Percentiles rank a stretch among this genome's conserved stretches.
Evolutionary conservation across 2,329 filamentous ascomycete species (phyloP).

Genomic region (Dactylellina parvicollis): DNA sequence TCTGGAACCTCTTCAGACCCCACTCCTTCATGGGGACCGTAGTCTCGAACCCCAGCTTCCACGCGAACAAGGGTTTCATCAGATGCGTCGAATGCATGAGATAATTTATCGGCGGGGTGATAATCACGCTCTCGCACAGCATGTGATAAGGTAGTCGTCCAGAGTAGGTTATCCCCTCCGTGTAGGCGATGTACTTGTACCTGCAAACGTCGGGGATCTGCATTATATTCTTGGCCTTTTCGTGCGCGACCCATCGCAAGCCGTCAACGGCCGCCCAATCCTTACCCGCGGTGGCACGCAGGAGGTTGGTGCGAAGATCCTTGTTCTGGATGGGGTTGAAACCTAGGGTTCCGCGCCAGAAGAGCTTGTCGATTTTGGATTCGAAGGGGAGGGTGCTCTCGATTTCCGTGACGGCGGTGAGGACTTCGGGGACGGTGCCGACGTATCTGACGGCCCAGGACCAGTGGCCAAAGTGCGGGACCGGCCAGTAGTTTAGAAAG

Average conservation of each 20-base stretch:
- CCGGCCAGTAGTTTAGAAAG: conserved; percentile 46
- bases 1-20: conserved; percentile 42
- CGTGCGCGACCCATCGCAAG: conserved; percentile 60
- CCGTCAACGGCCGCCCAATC: conserved; percentile 66
- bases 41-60: conserved; percentile 56
- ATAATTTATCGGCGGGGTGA: conserved; percentile 63
- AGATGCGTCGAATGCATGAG: conserved; percentile 67
- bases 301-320: conserved; percentile 62
- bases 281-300: conserved; percentile 60
- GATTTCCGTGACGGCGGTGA: conserved; percentile 20
- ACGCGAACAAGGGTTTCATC: conserved; percentile 63
- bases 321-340: conserved; percentile 64
- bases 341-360: conserved; percentile 65
- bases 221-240: conserved; percentile 63
- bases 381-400: conserved; percentile 57
- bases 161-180: conserved; percentile 68
- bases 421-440: conserved; percentile 36
- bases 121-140: conserved; percentile 65
- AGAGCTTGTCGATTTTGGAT: conserved; percentile 58
- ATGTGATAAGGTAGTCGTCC: conserved; percentile 67
- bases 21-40: conserved; percentile 32
- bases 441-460: conserved; percentile 49
- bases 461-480: conserved; percentile 53
- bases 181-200: conserved; percentile 67
- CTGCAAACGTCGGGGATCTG: conserved; percentile 66